A percentile compares a stretch with the other conserved stretches of the same genome.
Conservation (phyloP, 2,329 filamentous ascomycete species). For the Cladosporium sp. region DNA sequence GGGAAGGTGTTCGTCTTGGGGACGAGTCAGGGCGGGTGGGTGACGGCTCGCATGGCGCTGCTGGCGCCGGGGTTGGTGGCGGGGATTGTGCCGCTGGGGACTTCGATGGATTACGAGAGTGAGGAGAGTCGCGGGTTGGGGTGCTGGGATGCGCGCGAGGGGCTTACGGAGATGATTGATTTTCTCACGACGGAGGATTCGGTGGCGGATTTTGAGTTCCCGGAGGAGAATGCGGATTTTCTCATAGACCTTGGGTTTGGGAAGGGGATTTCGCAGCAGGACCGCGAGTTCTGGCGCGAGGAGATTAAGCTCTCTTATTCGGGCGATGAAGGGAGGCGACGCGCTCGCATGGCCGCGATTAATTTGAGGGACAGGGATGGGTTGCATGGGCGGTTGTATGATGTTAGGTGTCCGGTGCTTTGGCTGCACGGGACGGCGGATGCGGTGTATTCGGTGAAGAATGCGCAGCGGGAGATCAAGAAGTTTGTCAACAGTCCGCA, state of each 20-base stretch:
- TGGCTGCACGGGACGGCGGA: slow-evolving; percentile 46
- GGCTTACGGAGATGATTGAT: slow-evolving; percentile 15
- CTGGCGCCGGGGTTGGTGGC: slow-evolving; percentile 42
- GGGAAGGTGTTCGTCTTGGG: slow-evolving; percentile 45
- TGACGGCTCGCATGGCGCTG: slow-evolving; percentile 49
- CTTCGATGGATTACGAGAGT: slow-evolving; percentile 49
- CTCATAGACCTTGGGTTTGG: slow-evolving; percentile 45
- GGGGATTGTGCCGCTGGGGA: slow-evolving; percentile 49
- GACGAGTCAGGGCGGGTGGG: slow-evolving; percentile 52
- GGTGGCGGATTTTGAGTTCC: slow-evolving; percentile 41
- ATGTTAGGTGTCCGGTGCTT: slow-evolving; percentile 47
- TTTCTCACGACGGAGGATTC: slow-evolving; percentile 36
- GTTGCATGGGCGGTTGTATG: slow-evolving; percentile 40
- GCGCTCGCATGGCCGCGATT: slow-evolving; percentile 47
- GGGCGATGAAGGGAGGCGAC: slow-evolving; percentile 46
- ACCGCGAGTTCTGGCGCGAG: slow-evolving; percentile 41
- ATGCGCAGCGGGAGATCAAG: slow-evolving; percentile 46
- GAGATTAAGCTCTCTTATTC: slow-evolving; percentile 43
- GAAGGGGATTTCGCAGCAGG: slow-evolving; percentile 19
- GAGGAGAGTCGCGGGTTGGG: slow-evolving; percentile 38
- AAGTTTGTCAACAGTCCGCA: slow-evolving; percentile 42
- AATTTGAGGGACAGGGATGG: slow-evolving; percentile 47
- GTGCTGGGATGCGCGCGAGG: slow-evolving; percentile 43
- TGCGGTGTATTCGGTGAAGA: slow-evolving; percentile 37
- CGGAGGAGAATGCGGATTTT: slow-evolving; percentile 41